phyloP scores from a whole-genome alignment of 2,329 filamentous ascomycete species.

The Amesomyces nigricolor region DNA sequence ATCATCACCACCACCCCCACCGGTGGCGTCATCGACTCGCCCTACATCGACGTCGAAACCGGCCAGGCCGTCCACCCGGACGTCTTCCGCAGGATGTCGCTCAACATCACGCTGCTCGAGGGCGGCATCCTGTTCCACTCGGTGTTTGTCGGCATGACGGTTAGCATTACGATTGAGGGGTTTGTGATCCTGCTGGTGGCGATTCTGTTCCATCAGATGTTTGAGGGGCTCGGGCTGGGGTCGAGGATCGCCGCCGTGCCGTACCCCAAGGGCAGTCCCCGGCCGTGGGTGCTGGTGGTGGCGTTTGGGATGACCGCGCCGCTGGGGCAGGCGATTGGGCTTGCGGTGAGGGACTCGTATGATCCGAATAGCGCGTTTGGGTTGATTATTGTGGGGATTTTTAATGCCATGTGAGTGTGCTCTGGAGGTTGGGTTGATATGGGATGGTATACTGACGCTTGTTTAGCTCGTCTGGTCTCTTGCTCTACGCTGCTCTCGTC shows the following conservation, averaged over 20 bases:
- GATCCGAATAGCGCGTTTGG: constrained; percentile 59
- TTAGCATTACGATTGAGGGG: constrained; percentile 62
- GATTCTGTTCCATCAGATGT: constrained; percentile 67
- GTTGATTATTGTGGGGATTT: constrained; percentile 57
- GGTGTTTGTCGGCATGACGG: constrained; percentile 68
- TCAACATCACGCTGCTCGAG: constrained; percentile 70
- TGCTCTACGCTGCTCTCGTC: constrained; percentile 58
- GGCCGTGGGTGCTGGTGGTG: constrained; percentile 56
- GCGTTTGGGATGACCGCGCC: constrained; percentile 60
- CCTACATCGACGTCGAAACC: constrained; percentile 39
- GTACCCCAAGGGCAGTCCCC: constrained; percentile 49
- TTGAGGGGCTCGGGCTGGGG: constrained; percentile 63
- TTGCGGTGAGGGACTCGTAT: constrained; percentile 51
- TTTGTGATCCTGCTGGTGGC: constrained; percentile 63
- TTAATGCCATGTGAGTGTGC: constrained; percentile 55
- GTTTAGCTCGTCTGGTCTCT: constrained; percentile 51
- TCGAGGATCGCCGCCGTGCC: constrained; percentile 64
- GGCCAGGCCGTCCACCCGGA: constrained; percentile 40
- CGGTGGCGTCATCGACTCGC: constrained; percentile 29
- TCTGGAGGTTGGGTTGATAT: background rate
- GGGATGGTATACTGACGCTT: background rate
- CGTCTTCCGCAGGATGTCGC: constrained; percentile 55
- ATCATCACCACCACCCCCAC: background rate
- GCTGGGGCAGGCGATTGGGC: constrained; percentile 59
- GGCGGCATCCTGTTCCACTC: constrained; percentile 75